A percentile compares a stretch with the other conserved stretches of the same genome.
phyloP scores from a whole-genome alignment of 192 early-diverging fungal genomes.

The Diversispora epigaea region DNA sequence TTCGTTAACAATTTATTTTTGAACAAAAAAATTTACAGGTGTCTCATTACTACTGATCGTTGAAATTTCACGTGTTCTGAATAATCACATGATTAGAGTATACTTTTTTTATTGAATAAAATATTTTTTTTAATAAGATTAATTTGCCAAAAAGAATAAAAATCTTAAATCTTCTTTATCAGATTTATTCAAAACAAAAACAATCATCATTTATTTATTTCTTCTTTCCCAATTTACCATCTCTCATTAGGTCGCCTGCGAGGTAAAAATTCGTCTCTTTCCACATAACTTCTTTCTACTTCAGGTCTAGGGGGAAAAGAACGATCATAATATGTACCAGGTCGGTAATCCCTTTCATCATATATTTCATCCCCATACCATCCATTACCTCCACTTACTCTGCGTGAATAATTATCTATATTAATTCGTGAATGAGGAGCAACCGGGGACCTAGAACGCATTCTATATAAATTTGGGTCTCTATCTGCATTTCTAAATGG shows the following conservation, averaged over 20 bases:
- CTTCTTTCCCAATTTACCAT: background rate
- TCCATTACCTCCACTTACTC: constrained; percentile 4
- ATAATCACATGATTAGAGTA: too few species aligned
- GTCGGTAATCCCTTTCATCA: background rate
- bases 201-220: too few species aligned
- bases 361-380: constrained; percentile 7
- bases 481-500: background rate
- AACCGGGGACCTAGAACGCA: background rate
- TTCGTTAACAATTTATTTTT: too few species aligned
- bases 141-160: too few species aligned
- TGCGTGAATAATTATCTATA: background rate
- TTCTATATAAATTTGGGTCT: background rate
- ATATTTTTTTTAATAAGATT: too few species aligned
- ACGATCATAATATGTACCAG: background rate
- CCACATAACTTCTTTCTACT: background rate
- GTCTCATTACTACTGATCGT: too few species aligned
- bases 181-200: too few species aligned
- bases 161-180: too few species aligned
- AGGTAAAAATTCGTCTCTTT: constrained; percentile 1
- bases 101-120: too few species aligned
- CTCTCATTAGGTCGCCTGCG: background rate
- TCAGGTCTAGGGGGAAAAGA: background rate
- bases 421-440: background rate
- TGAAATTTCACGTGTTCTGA: too few species aligned
- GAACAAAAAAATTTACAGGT: too few species aligned